Evolutionary conservation across 305 asterid genomes (phyloP).

Genomic region (Solanum hybrid): DNA sequence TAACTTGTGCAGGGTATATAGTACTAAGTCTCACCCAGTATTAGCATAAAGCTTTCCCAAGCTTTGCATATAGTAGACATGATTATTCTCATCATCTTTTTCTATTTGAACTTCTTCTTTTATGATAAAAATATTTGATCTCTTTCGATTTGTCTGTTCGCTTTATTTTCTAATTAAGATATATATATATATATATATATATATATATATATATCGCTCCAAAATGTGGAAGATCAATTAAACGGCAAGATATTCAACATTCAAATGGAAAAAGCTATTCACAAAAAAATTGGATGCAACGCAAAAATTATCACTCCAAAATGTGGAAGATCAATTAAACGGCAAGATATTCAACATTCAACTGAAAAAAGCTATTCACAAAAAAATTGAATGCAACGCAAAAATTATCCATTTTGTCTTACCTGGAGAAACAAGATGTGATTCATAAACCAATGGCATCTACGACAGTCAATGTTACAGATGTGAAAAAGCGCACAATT

Average conservation of each 20-base stretch:
- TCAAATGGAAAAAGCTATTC: too few relatives aligned
- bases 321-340: neutral
- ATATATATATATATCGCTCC: too few relatives aligned
- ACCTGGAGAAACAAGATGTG: neutral
- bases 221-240: too few relatives aligned
- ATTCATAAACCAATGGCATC: neutral
- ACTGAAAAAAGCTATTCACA: neutral
- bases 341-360: neutral
- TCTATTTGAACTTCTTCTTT: neutral
- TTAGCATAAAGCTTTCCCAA: neutral
- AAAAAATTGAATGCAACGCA: neutral
- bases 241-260: too few relatives aligned
- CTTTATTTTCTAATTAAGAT: too few relatives aligned
- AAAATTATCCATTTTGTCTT: neutral
- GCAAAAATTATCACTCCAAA: neutral
- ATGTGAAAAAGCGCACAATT: neutral
- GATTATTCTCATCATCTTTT: neutral
- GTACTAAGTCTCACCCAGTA: neutral
- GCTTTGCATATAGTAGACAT: neutral
- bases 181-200: too few relatives aligned
- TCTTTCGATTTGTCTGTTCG: too few relatives aligned
- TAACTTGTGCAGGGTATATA: neutral
- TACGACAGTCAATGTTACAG: neutral
- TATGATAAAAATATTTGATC: too few relatives aligned
- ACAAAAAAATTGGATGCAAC: too few relatives aligned